Conservation (phyloP, 805 yeast genomes). For the Wickerhamomyces mucosus region DNA sequence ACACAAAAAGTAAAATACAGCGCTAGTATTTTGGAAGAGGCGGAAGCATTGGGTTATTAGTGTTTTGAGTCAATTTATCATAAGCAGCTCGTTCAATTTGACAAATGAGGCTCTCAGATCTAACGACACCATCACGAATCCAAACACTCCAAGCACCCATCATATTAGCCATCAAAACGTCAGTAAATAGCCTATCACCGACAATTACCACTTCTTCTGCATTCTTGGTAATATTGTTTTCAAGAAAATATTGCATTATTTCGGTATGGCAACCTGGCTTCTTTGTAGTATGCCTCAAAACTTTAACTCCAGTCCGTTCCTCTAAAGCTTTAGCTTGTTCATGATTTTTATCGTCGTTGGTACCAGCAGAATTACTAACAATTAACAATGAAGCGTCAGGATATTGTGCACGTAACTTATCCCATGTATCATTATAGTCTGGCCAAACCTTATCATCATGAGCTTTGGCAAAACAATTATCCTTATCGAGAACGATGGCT, state of each 20-base stretch:
- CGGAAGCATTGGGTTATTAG: no score
- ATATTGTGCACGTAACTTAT: slow-evolving; percentile 38
- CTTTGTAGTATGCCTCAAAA: slow-evolving; percentile 62
- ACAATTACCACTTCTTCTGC: slow-evolving; percentile 71
- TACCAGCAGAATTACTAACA: slow-evolving; percentile 92
- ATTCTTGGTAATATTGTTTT: slow-evolving; percentile 29
- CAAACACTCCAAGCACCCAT: slow-evolving; percentile 86
- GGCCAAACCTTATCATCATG: slow-evolving; percentile 77
- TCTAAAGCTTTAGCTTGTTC: slow-evolving; percentile 57
- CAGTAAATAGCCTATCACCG: slow-evolving; percentile 90
- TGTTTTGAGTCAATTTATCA: slow-evolving; percentile 7
- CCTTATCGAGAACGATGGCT: slow-evolving; percentile 86
- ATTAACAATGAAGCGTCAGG: slow-evolving; percentile 60
- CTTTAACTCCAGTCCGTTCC: slow-evolving; percentile 54
- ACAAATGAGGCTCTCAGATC: slow-evolving; percentile 41
- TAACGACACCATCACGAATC: slow-evolving; percentile 68
- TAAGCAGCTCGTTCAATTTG: slow-evolving; percentile 36
- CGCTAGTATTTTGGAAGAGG: no score
- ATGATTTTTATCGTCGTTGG: slow-evolving; percentile 57
- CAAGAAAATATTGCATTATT: slow-evolving; percentile 48
- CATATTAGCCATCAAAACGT: slow-evolving; percentile 85
- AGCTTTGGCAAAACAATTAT: slow-evolving; percentile 87
- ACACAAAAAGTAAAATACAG: no score
- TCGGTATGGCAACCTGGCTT: slow-evolving; percentile 77
- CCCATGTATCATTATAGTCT: slow-evolving; percentile 52